Base-by-base conservation (phyloP, 2,329 filamentous ascomycete species). In the Trichoderma gracile region DNA sequence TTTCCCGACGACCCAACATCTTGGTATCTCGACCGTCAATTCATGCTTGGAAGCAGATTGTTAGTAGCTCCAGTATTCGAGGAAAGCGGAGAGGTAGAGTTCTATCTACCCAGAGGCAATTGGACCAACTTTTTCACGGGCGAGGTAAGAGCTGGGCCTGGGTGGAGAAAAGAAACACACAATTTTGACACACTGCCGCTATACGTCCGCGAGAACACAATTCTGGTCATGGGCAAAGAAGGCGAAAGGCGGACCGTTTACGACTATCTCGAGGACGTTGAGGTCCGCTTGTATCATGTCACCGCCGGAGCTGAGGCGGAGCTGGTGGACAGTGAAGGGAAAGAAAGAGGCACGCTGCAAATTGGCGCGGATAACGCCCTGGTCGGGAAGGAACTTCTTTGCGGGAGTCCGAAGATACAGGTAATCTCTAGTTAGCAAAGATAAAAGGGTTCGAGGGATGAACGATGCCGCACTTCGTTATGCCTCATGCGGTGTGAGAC, bases 1-100 rank as follows among this genome's bases (percentile, higher is more conserved):
- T 92, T 91, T 70, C 88, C 88, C 1, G 81, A 86, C 2, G 89
- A 92, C 69, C 82, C 83, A n/a, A 90, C 86, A 5, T 79, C 84
- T 0, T 91, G 88, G 84, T 81, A 79, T 58, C 79, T 90, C 52
- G 89, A 92, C 73, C 83, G 86, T 38, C 86, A 91, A 73, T 92
- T 90, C 75, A 89, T 92, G 85, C 78, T 92, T n/a, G 89, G 89
- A 2, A 81, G 82, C 17, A 82, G 81, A 57, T 74, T 92, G 40
- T 76, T 92, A 8, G 85, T 86, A 5, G 86, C 86, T 1, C 88
- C 88, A 1, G 78, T 90, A 2, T 89, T 89, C 66, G 81, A 83
- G 12, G 84, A 89, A 72, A 80, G 81, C 1, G 87, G 86, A 0
- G 81, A 82, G 42, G 87, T 88, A 0, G 84, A 88, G 63, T 89